These are phyloP conservation scores for Casuarina equisetifolia DNA, from an alignment of 306 rosid genomes.

Conservation along the genomic window DNA sequence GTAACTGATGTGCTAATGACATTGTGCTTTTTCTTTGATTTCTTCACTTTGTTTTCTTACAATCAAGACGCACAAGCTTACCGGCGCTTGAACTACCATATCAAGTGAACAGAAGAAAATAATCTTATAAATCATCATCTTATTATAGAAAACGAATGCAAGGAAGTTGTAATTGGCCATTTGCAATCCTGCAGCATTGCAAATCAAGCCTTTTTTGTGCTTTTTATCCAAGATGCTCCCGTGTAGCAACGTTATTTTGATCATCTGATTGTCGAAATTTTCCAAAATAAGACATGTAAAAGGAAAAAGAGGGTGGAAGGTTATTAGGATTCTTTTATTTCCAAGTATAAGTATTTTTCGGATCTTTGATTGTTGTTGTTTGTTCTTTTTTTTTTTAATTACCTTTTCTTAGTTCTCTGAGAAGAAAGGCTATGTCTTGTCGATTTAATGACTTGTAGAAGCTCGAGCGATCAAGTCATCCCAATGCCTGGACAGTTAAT, in stretches of 20 bases:
- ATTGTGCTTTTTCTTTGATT: neutral
- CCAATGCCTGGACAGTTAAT: neutral
- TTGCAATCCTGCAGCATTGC: neutral
- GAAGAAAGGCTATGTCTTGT: neutral
- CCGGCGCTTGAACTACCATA: neutral
- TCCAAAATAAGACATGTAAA: neutral
- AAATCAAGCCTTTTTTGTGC: neutral
- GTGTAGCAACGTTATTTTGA: neutral
- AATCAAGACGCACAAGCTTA: neutral
- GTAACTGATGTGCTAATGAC: neutral
- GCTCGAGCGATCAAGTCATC: neutral
- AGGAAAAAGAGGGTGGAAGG: no score
- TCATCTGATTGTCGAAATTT: neutral
- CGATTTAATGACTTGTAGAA: neutral
- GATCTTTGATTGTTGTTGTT: neutral
- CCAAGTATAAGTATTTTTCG: neutral
- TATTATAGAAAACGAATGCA: neutral
- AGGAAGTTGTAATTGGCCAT: neutral
- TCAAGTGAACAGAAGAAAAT: neutral
- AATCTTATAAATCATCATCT: no score
- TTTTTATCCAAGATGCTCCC: neutral
- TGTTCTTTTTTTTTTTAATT: neutral
- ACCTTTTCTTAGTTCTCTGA: neutral
- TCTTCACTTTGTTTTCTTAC: neutral
- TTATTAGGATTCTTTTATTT: neutral